Evolutionary conservation across 1,284 basidiomycete species (phyloP), one percentile per base, ranked within the genome.

Genomic region (Ganoderma leucocontextum): DNA sequence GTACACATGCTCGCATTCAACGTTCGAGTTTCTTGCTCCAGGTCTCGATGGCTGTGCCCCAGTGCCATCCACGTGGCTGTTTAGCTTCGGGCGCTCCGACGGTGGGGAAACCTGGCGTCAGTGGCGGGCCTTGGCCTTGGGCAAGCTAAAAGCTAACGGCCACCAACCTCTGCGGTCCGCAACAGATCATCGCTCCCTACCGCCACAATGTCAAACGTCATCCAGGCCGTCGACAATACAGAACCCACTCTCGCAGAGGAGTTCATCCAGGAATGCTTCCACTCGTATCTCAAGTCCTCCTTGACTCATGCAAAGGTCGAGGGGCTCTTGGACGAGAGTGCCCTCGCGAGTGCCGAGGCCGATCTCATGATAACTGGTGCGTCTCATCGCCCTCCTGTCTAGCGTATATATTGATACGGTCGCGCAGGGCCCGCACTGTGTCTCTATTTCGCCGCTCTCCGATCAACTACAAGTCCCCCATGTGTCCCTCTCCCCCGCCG

Each of bases 351-450:
- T 66, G 92, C 92, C 38, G 91, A 93, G 79, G 87, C 84, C 0
- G 92, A 95, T 81, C 79, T 95, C 42, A 93, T 94, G 91, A 90
- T 94, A 64, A 91, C 91, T 75, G 93, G 92, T 89, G 62, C 70
- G 86, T 78, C 19, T 15, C 38, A 41, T 25, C 41, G 0, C 33
- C 2, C 35, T 60, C 33, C 29, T 38, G n/a, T 67, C 35, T 13
- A 39, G 22, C 12, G 15, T 62, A 22, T n/a, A 19, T 49, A 29
- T 38, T 66, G 13, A 67, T 44, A 10, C 0, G 29, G 9, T 55
- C 49, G 1, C 6, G 36, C 66, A 87, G 90, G 89, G 0, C 91
- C 91, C 36, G 88, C 89, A 0, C 78, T 93, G 29, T 89, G 88
- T 69, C 81, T 93, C 0, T 92, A 89, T 79, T 92, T 91, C 77